Base-by-base conservation (phyloP, 1,139 yeast genomes). In the Protomyces macrosporus region DNA sequence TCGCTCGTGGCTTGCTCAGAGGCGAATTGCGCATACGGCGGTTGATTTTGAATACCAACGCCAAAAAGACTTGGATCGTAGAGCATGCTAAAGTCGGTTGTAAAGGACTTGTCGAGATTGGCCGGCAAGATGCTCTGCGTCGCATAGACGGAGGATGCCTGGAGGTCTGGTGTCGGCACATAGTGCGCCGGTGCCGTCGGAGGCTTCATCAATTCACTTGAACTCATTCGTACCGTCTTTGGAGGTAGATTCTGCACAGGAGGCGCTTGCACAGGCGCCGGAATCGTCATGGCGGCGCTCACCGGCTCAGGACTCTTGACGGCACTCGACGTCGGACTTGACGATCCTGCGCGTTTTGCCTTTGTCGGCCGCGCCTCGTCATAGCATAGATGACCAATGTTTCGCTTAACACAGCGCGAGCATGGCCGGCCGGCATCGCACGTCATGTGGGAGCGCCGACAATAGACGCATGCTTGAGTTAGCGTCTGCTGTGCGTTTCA, bases 391-490 rank as follows among this genome's bases (percentile, higher is more conserved):
- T 90, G 96, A 6, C 95, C 95, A 54, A 91, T 91, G 52, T 89
- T 90, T 68, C 98, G 78, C 73, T 88, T 89, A 30, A 90, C 81
- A 75, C 98, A 91, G 61, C 97, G 78, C 62, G 85, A 83, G 73
- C 98, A 91, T 1, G 98, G 98, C 65, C 97, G 78, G 12, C 84
- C 78, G 68, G 53, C 87, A 73, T 90, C 97, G 75, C 98, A 91
- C 39, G 90, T 88, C 95, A 91, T 90, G 74, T 91, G 98, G 0
- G 97, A 89, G 56, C 98, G 78, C 57, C 97, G 82, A 72, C 98
- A 91, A 72, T 89, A 91, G 1, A 91, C 88, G 76, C 98, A 91
- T 0, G 98, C 97, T 58, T n/a, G 32, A 14, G 35, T n/a, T 10
- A 45, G 39, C 7, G 12, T 57, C 4, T 16, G 45, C 42, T 9